Conservation (phyloP, 306 rosid species). For the Fragaria vesca region DNA sequence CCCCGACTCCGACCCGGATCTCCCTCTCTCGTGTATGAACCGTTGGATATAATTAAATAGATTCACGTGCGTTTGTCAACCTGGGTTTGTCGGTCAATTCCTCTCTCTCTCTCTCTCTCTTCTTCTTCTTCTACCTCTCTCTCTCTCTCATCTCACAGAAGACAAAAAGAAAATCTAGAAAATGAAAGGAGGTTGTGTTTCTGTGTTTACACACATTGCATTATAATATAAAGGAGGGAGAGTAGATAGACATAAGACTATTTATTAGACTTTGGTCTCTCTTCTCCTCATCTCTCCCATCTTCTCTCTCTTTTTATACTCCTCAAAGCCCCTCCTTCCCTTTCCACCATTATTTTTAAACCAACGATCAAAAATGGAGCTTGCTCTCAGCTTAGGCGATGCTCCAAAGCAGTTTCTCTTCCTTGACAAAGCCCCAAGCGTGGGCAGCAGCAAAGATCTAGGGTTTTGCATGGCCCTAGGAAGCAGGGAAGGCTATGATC, state of each 20-base stretch:
- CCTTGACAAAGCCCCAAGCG: slow-evolving; percentile 41
- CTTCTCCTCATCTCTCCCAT: not conserved
- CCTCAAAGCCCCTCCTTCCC: not conserved
- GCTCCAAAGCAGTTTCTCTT: slow-evolving; percentile 48
- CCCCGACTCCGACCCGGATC: slow-evolving; percentile 6
- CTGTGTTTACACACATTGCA: slow-evolving; percentile 4
- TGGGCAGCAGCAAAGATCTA: slow-evolving; percentile 31
- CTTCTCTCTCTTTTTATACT: slow-evolving; percentile 20
- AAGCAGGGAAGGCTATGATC: slow-evolving; percentile 18
- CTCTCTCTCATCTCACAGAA: slow-evolving; percentile 8
- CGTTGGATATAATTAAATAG: slow-evolving; percentile 48
- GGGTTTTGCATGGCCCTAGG: slow-evolving; percentile 55
- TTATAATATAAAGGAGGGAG: not conserved
- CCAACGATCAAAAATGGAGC: slow-evolving; percentile 51
- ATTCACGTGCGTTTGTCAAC: slow-evolving; percentile 91
- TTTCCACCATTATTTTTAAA: slow-evolving; percentile 2
- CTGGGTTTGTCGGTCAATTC: slow-evolving; percentile 86
- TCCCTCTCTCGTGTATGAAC: slow-evolving; percentile 29
- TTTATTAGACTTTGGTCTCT: not conserved
- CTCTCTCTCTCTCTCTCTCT: slow-evolving; percentile 11
- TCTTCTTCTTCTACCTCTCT: not conserved
- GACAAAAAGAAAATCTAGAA: slow-evolving; percentile 14
- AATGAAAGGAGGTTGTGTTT: slow-evolving; percentile 22
- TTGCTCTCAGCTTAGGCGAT: slow-evolving; percentile 82
- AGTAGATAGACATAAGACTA: slow-evolving; percentile 8